phyloP scores from a whole-genome alignment of 2,329 filamentous ascomycete genomes.

The Alternaria ventricosa region DNA sequence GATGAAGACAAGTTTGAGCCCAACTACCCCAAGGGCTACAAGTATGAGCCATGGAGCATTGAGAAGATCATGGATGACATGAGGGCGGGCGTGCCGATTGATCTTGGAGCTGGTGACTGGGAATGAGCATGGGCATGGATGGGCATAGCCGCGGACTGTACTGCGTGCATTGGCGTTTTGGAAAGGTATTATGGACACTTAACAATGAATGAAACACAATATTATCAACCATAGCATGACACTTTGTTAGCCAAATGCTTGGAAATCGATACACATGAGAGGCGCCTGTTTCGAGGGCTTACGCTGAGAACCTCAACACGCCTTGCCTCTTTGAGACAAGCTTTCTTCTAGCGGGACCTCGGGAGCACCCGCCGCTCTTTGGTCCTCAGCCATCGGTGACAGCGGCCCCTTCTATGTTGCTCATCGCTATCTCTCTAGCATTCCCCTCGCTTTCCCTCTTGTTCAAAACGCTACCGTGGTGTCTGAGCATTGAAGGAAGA shows the following conservation, averaged over 20 bases:
- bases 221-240: not conserved
- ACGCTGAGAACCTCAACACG: not conserved
- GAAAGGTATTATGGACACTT: not conserved
- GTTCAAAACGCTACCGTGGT: not conserved
- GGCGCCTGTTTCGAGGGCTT: too few species aligned
- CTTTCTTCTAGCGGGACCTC: not conserved
- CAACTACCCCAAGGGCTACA: constrained; percentile 54
- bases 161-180: not conserved
- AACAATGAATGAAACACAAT: not conserved
- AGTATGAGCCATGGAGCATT: constrained; percentile 52
- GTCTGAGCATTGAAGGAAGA: not conserved
- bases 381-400: not conserved
- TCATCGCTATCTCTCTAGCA: not conserved
- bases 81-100: constrained; percentile 42
- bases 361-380: not conserved
- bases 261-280: not conserved
- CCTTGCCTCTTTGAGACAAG: not conserved
- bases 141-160: not conserved
- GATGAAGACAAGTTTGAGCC: constrained; percentile 51
- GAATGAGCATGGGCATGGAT: constrained; percentile 21
- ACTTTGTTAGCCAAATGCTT: not conserved
- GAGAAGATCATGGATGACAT: constrained; percentile 52
- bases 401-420: not conserved
- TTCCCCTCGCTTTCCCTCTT: not conserved
- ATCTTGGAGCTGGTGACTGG: constrained; percentile 47